A percentile compares a stretch with the other conserved stretches of the same genome.
Conservation (phyloP, 345 rosid genomes). For the Brassica carinata region DNA sequence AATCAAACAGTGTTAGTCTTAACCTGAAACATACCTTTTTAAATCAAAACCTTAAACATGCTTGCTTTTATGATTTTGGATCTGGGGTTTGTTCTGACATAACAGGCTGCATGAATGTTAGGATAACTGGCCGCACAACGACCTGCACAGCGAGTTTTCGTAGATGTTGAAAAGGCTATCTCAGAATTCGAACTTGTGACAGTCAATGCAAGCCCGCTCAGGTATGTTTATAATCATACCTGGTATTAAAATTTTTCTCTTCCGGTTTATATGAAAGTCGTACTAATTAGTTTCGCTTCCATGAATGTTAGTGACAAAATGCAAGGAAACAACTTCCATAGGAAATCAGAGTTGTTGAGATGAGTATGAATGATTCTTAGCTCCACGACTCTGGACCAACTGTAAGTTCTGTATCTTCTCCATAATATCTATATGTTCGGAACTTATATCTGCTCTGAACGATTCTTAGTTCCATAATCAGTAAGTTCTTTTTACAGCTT, state of each 20-base stretch:
- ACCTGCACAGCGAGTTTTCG: conserved; percentile 62
- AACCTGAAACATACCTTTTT: not conserved
- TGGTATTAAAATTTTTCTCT: not conserved
- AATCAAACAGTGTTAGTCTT: conserved; percentile 2
- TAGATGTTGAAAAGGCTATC: conserved; percentile 70
- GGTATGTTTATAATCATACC: conserved; percentile 47
- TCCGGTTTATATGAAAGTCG: not conserved
- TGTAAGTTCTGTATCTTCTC: conserved; percentile 49
- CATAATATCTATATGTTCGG: not conserved
- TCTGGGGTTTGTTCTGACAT: not conserved
- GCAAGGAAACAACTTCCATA: conserved; percentile 74
- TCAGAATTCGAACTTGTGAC: conserved; percentile 82
- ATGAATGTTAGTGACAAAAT: conserved; percentile 62
- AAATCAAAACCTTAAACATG: not conserved
- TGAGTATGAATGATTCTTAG: conserved; percentile 97
- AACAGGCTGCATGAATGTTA: conserved; percentile 50
- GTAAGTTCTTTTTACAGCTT: too few relatives aligned
- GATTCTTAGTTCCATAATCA: too few relatives aligned
- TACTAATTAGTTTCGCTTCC: not conserved
- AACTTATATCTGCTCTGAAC: not conserved
- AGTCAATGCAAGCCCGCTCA: conserved; percentile 84
- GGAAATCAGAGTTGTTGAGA: conserved; percentile 74
- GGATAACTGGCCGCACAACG: conserved; percentile 85
- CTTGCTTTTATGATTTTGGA: not conserved
- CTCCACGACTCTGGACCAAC: conserved; percentile 92